A percentile compares a stretch with the other conserved stretches of the same genome.
Conservation (phyloP, 768 basidiomycete species). For the Rhizopogon salebrosus region DNA sequence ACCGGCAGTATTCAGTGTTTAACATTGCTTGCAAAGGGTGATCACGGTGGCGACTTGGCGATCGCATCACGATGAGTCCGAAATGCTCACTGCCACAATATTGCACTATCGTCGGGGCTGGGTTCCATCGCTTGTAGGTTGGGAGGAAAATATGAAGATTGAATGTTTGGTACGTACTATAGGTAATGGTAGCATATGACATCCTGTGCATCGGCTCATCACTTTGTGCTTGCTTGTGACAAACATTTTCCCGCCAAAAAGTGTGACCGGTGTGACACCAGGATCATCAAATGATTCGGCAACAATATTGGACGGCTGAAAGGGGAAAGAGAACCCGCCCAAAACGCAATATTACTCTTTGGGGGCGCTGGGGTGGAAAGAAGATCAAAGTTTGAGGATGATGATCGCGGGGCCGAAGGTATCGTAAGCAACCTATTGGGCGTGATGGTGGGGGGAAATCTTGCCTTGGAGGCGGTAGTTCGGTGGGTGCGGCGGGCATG, state of each 20-base stretch:
- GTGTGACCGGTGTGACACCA: background rate
- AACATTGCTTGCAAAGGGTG: background rate
- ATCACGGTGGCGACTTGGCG: background rate
- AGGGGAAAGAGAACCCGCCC: conserved; percentile 1
- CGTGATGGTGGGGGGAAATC: background rate
- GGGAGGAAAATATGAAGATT: background rate
- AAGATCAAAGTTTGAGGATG: background rate
- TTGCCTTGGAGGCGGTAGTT: background rate
- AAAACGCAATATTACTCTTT: conserved; percentile 11
- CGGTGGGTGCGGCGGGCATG: background rate
- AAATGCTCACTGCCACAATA: background rate
- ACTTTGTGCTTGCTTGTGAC: too few species aligned
- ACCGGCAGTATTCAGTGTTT: background rate
- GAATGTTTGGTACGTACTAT: background rate
- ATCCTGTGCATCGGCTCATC: too few species aligned
- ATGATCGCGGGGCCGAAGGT: conserved; percentile 21
- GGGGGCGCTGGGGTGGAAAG: background rate
- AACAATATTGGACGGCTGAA: background rate
- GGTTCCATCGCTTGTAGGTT: too few species aligned
- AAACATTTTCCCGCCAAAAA: background rate
- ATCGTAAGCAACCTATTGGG: background rate
- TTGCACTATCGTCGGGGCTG: background rate
- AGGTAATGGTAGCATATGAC: too few species aligned
- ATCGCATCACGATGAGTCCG: too few species aligned
- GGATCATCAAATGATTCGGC: conserved; percentile 1